Evolutionary conservation across 1,284 basidiomycete genomes (phyloP), one percentile per base, ranked within the genome.

Genomic region (Sutorius eximius): DNA sequence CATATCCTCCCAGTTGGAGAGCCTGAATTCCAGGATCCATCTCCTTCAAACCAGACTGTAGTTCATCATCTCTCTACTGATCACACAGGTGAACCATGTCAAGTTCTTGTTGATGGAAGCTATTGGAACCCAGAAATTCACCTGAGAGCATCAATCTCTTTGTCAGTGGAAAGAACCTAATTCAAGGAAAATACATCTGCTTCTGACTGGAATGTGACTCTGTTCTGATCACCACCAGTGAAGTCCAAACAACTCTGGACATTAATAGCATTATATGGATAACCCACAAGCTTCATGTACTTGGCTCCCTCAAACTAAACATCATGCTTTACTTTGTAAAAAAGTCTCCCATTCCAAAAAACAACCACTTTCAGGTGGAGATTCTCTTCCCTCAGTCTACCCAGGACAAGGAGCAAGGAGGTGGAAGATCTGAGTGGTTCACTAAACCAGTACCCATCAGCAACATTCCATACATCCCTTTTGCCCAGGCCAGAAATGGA

Each of bases 201-300:
- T 3, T 59, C 18, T 5, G 36, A 27, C 49, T 29, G 8, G 57
- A 59, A 46, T 1, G 24, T 0, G 56, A 53, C 3, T 11, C 24
- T 0, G 33, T 49, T 15, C 40, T 3, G 0, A 27, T 55, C 18
- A 55, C 50, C 13, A 47, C 40, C 1, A 18, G 32, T 1, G 44
- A 59, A 32, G 29, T 59, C 5, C 22, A 6, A 24, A 59, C 24
- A 2, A 59, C 49, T 2, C 34, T 59, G 10, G 49, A 59, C 30
- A 59, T 59, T 1, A 43, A 59, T 33, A 58, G 56, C 16, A 34
- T 59, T 13, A 58, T 58, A 7, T 59, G 51, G 48, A 13, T 59
- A 0, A 59, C 51, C 2, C 48, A 54, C 8, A 0, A 42, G 1
- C 42, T 59, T 0, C 56, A 13, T 29, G 24, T 59, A 0, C 3